A percentile compares a stretch with the other conserved stretches of the same genome.
Conservation (phyloP, 2,329 filamentous ascomycete genomes). For the Capronia coronata region DNA sequence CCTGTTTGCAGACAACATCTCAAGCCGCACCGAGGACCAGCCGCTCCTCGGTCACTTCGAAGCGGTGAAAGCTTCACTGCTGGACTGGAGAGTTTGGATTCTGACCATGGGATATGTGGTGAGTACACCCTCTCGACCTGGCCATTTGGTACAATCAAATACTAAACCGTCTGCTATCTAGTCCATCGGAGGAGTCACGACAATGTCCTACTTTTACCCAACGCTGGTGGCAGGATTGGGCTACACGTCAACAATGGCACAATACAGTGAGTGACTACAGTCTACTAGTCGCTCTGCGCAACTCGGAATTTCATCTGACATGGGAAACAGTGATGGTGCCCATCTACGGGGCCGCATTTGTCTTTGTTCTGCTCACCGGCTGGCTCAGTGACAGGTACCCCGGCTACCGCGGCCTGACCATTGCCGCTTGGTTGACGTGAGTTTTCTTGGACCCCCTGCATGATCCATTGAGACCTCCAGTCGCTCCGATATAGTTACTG, state of each 20-base stretch:
- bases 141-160: neutral
- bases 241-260: slow-evolving; percentile 33
- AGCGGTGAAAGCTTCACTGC: slow-evolving; percentile 19
- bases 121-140: neutral
- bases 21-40: slow-evolving; percentile 12
- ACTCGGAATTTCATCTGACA: neutral
- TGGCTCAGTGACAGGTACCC: slow-evolving; percentile 61
- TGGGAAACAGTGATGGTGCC: slow-evolving; percentile 51
- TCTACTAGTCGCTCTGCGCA: no score
- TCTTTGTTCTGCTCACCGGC: slow-evolving; percentile 59
- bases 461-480: no score
- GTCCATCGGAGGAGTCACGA: slow-evolving; percentile 36
- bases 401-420: slow-evolving; percentile 68
- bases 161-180: neutral
- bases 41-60: neutral
- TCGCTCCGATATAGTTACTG: no score
- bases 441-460: no score
- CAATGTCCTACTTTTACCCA: slow-evolving; percentile 37
- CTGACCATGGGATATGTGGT: slow-evolving; percentile 40
- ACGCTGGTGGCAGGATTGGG: slow-evolving; percentile 42
- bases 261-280: slow-evolving; percentile 19
- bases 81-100: slow-evolving; percentile 25
- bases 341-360: slow-evolving; percentile 57
- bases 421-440: slow-evolving; percentile 56
- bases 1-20: slow-evolving; percentile 13